These are phyloP conservation scores for Cladophialophora immunda DNA, from an alignment of 2,329 filamentous ascomycete species.

Conservation along the genomic window DNA sequence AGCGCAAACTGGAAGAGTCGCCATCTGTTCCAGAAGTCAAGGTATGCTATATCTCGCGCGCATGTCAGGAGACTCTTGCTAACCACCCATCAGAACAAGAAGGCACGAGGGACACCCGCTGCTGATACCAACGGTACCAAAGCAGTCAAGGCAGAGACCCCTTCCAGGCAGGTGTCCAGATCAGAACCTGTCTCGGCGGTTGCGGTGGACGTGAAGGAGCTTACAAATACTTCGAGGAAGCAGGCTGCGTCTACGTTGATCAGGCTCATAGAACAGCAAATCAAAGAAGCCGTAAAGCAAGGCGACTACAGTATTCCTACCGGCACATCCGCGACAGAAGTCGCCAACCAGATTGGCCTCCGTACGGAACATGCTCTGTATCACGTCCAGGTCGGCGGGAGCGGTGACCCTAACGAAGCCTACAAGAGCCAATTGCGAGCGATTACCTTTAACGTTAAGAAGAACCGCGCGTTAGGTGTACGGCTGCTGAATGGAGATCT, in stretches of 20 bases:
- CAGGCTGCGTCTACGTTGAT: conserved; percentile 74
- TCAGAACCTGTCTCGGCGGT: conserved; percentile 45
- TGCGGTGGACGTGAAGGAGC: conserved; percentile 53
- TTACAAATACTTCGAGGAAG: conserved; percentile 71
- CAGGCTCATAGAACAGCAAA: conserved; percentile 72
- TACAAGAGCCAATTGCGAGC: conserved; percentile 75
- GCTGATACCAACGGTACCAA: conserved; percentile 39
- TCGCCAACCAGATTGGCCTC: conserved; percentile 76
- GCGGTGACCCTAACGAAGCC: conserved; percentile 62
- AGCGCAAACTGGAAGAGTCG: conserved; percentile 56
- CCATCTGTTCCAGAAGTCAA: conserved; percentile 40
- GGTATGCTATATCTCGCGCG: conserved; percentile 26
- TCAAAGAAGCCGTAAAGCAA: conserved; percentile 73
- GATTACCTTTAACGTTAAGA: conserved; percentile 86
- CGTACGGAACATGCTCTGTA: conserved; percentile 78
- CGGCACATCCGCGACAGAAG: conserved; percentile 68
- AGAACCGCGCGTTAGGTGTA: conserved; percentile 79
- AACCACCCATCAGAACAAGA: conserved; percentile 41
- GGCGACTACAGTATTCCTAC: conserved; percentile 70
- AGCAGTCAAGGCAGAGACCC: conserved; percentile 41
- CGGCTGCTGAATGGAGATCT: conserved; percentile 77
- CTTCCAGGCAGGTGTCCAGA: conserved; percentile 45
- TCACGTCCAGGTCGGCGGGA: conserved; percentile 58
- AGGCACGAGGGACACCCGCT: conserved; percentile 39
- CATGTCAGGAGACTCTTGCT: conserved; percentile 34